These are phyloP conservation scores for Diaporthe australafricana DNA, from an alignment of 2,329 filamentous ascomycete species.

Conservation along the genomic window DNA sequence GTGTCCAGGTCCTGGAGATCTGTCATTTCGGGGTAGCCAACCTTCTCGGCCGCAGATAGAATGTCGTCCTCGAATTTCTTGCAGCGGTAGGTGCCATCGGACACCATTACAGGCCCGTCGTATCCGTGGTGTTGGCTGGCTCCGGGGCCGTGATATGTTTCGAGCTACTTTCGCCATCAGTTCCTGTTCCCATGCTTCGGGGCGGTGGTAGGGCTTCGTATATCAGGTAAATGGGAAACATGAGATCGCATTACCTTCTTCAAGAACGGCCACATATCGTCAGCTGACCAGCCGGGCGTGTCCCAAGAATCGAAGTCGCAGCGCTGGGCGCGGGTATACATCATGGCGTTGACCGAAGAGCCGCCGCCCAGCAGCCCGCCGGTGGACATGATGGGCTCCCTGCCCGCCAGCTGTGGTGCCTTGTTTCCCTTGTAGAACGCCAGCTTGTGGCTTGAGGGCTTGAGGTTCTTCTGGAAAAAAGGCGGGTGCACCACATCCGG, in stretches of 20 bases:
- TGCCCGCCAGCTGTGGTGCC: conserved; percentile 55
- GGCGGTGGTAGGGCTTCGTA: too few relatives aligned
- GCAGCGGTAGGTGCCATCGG: conserved; percentile 56
- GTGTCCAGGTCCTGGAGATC: conserved; percentile 62
- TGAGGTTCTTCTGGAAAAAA: conserved; percentile 59
- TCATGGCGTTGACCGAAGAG: conserved; percentile 58
- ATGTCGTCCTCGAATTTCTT: conserved; percentile 54
- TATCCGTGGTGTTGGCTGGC: conserved; percentile 54
- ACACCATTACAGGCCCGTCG: conserved; percentile 60
- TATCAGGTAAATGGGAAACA: neutral
- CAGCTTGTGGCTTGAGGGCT: conserved; percentile 54
- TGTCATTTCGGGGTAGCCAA: conserved; percentile 59
- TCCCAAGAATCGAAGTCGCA: conserved; percentile 45
- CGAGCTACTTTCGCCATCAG: conserved; percentile 35
- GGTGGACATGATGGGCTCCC: conserved; percentile 52
- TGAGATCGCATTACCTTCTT: conserved; percentile 51
- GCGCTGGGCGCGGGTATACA: conserved; percentile 48
- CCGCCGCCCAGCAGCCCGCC: conserved; percentile 64
- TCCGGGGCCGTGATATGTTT: conserved; percentile 41
- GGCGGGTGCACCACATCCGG: conserved; percentile 62
- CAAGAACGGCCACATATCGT: conserved; percentile 57
- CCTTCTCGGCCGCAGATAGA: conserved; percentile 54
- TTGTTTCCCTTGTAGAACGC: conserved; percentile 62
- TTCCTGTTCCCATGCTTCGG: neutral
- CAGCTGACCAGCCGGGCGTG: conserved; percentile 42